A percentile compares a stretch with the other conserved stretches of the same genome.
These are phyloP conservation scores for Neurospora terricola DNA, from an alignment of 495 filamentous ascomycete genomes.

Conservation along the genomic window DNA sequence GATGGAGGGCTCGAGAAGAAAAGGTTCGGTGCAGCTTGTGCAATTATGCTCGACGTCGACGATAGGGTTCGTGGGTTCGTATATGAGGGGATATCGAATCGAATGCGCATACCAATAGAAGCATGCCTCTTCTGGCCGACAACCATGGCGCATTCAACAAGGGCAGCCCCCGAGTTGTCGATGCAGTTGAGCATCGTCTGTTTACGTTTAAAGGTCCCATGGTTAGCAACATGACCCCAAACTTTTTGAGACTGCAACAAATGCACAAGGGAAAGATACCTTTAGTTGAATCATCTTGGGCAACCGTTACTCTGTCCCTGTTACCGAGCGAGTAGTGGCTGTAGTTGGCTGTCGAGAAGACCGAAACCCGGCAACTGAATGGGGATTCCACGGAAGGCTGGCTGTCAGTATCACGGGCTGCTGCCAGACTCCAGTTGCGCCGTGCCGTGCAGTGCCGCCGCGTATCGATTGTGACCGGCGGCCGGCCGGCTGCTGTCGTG, in stretches of 20 bases:
- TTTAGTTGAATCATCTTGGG: constrained; percentile 96
- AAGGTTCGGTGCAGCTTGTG: neutral
- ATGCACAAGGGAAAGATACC: constrained; percentile 37
- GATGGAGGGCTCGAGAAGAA: neutral
- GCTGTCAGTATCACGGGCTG: neutral
- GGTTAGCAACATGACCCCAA: constrained; percentile 5
- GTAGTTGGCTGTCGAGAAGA: neutral
- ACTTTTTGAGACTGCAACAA: too few relatives aligned
- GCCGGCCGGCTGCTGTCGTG: neutral
- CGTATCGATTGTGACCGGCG: neutral
- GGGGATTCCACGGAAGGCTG: neutral
- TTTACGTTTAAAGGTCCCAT: neutral
- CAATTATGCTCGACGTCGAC: neutral
- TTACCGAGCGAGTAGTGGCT: neutral
- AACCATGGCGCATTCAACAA: constrained; percentile 93
- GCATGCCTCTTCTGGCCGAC: constrained; percentile 83
- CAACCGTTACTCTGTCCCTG: constrained; percentile 3
- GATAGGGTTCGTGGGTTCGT: neutral
- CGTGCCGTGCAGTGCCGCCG: too few relatives aligned
- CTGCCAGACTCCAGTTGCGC: too few relatives aligned
- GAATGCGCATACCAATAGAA: constrained; percentile 62
- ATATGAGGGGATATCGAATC: neutral
- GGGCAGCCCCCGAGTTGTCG: constrained; percentile 97
- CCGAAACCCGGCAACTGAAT: neutral
- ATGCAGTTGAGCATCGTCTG: constrained; percentile 99